Evolutionary conservation across 179 eudicot genomes (phyloP), one percentile per base, ranked within the genome.

Genomic region (Actinidia chinensis): DNA sequence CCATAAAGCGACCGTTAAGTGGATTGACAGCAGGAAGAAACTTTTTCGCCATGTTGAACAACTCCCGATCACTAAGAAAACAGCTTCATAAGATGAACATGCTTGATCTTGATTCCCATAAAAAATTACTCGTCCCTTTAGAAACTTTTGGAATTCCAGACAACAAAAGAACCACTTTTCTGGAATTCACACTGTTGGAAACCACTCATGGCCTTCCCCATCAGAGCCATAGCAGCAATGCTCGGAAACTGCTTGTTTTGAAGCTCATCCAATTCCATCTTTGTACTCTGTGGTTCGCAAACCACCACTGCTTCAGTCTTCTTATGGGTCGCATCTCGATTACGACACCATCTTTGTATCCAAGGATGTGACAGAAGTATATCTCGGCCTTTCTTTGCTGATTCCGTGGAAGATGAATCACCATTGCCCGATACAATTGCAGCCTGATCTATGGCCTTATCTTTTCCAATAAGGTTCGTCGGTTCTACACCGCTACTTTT

Each of bases 141-240:
- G 71, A 70, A 78, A 52, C 80, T 75, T 70, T 85, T 80, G 66
- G 91, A 83, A 73, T 84, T 93, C 97, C 97, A 93, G 75, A 90
- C 83, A 6, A 88, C 81, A 50, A 91, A 81, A 17, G 96, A 80
- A 51, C 96, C 97, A 78, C 79, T 87, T 47, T 84, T 89, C 20
- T 80, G 83, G 70, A 88, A 76, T 78, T 93, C 87, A 59, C 94
- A 89, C 22, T 88, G 79, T 48, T 75, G 84, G 73, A 85, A 80
- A 28, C 89, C 88, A 63, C 65, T 86, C 86, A 93, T 85, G 40
- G 93, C 87, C 84, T 90, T 91, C 55, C 97, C 94, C 93, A 92
- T 87, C 59, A 93, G 73, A 8, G 94, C 98, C 87, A 92, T 89
- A 11, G 97, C 94, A 74, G 87, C 98, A 84, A 89, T 85, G 79